A percentile compares a stretch with the other conserved stretches of the same genome.
Evolutionary conservation across 2,329 filamentous ascomycete species (phyloP).

Genomic region (Aureobasidium sp.): DNA sequence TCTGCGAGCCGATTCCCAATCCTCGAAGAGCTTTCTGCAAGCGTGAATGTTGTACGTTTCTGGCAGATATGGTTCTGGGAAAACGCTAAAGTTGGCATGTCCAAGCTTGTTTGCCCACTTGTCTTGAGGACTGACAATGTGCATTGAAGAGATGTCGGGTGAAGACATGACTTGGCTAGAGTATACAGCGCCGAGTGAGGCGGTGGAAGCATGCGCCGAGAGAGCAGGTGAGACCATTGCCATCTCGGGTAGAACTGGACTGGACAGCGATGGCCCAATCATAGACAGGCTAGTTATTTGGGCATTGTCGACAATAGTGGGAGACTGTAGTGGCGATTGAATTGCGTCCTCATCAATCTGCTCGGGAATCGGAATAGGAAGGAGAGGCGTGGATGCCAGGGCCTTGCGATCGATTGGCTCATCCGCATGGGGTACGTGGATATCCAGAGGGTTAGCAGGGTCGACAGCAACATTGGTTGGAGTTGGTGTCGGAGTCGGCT

Average conservation of each 20-base stretch:
- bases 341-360: conserved; percentile 45
- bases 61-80: conserved; percentile 70
- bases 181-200: conserved; percentile 56
- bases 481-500: conserved; percentile 21
- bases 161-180: conserved; percentile 39
- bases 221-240: conserved; percentile 57
- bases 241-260: conserved; percentile 38
- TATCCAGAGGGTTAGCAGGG: conserved; percentile 16
- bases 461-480: conserved; percentile 21
- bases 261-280: conserved; percentile 25
- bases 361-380: conserved; percentile 59
- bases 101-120: conserved; percentile 79
- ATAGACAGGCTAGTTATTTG: conserved; percentile 25
- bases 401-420: conserved; percentile 44
- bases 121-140: conserved; percentile 58
- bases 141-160: conserved; percentile 53
- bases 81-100: conserved; percentile 87
- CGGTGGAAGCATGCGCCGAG: conserved; percentile 66
- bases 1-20: conserved; percentile 74
- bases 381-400: conserved; percentile 70
- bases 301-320: conserved; percentile 58
- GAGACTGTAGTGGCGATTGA: conserved; percentile 79
- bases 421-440: conserved; percentile 29
- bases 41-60: conserved; percentile 47
- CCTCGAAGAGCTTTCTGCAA: conserved; percentile 58